phyloP scores from a whole-genome alignment of 2,329 filamentous ascomycete genomes.

The Fusarium nematophilum region DNA sequence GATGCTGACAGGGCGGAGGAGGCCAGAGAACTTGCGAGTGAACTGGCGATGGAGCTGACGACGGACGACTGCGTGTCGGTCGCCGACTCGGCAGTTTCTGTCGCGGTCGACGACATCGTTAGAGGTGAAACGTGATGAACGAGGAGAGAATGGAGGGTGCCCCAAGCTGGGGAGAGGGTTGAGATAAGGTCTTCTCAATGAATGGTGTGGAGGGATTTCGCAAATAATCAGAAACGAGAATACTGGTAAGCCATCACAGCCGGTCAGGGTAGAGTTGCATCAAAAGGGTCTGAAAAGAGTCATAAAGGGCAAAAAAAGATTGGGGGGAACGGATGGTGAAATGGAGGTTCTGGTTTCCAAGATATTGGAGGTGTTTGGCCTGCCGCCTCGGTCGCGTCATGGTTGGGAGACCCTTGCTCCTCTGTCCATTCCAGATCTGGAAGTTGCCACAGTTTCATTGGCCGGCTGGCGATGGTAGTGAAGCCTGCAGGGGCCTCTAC shows the following conservation, averaged over 20 bases:
- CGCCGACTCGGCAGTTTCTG: conserved; percentile 28
- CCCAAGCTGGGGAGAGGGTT: conserved; percentile 26
- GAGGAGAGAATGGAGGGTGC: not conserved
- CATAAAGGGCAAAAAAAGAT: not conserved
- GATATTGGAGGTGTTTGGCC: conserved; percentile 31
- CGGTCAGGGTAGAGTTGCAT: not conserved
- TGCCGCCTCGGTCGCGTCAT: conserved; percentile 35
- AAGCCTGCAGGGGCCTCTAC: not conserved
- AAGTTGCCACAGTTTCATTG: conserved; percentile 1
- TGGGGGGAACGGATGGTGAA: not conserved
- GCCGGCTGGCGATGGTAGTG: not conserved
- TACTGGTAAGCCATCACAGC: conserved; percentile 15
- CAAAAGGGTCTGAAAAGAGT: not conserved
- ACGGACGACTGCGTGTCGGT: conserved; percentile 34
- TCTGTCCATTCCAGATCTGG: conserved; percentile 5
- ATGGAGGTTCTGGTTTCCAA: conserved; percentile 32
- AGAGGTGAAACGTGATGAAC: not conserved
- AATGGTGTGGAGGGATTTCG: not conserved
- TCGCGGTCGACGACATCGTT: conserved; percentile 23
- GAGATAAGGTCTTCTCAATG: conserved; percentile 5
- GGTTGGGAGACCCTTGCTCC: conserved; percentile 26
- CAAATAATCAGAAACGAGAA: conserved; percentile 14
- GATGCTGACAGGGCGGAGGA: conserved; percentile 32
- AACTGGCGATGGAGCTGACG: conserved; percentile 22
- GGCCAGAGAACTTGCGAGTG: conserved; percentile 17